phyloP scores from a whole-genome alignment of 768 basidiomycete genomes.

The Termitomyces sp. region DNA sequence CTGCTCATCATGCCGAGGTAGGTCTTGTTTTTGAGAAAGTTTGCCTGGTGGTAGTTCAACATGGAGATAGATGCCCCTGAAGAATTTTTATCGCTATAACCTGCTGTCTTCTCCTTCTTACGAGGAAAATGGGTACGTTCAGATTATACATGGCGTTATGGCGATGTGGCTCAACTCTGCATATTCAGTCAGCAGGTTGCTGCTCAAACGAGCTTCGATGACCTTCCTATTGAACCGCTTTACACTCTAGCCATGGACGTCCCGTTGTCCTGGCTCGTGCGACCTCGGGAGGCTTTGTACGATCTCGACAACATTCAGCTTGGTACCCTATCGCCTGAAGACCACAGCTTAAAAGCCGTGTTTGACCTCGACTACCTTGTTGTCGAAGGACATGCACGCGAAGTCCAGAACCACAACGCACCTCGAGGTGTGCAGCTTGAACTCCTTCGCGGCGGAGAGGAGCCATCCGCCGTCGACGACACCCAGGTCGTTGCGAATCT shows the following conservation, averaged over 20 bases:
- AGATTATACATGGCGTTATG: not conserved
- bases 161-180: not conserved
- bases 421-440: constrained; percentile 93
- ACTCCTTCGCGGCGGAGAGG: constrained; percentile 43
- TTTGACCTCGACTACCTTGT: constrained; percentile 91
- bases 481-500: constrained; percentile 93
- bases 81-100: constrained; percentile 88
- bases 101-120: constrained; percentile 56
- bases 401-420: constrained; percentile 56
- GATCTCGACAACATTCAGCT: constrained; percentile 97
- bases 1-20: constrained; percentile 66
- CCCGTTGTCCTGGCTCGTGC: constrained; percentile 88
- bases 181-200: constrained; percentile 52
- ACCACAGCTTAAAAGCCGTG: constrained; percentile 67
- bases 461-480: constrained; percentile 60
- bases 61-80: constrained; percentile 71
- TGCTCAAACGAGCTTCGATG: constrained; percentile 59
- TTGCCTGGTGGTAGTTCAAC: not conserved
- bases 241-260: constrained; percentile 95
- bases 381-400: constrained; percentile 92
- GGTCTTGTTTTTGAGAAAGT: constrained; percentile 12
- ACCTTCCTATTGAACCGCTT: constrained; percentile 81
- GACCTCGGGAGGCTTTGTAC: constrained; percentile 82
- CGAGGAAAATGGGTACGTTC: constrained; percentile 64
- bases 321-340: constrained; percentile 53